A percentile compares a stretch with the other conserved stretches of the same genome.
Conservation (phyloP, 257 asterid species). For the Plantago major region DNA sequence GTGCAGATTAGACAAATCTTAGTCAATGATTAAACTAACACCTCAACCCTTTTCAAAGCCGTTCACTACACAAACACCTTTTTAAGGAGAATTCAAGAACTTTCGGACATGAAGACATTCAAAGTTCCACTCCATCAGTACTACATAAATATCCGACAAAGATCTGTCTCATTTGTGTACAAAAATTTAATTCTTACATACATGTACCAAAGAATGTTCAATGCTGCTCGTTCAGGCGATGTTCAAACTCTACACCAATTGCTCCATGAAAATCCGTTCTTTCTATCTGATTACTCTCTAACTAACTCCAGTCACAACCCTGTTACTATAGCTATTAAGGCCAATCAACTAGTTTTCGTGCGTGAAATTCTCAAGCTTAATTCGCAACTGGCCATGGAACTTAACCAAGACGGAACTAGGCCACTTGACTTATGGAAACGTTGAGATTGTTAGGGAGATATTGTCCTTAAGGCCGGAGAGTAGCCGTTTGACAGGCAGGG, state of each 20-base stretch:
- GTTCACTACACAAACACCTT: not conserved
- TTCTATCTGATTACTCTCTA: slow-evolving; percentile 7
- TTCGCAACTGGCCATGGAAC: slow-evolving; percentile 15
- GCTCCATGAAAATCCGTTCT: slow-evolving; percentile 14
- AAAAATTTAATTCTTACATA: too few relatives aligned
- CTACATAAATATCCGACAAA: not conserved
- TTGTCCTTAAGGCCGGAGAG: not conserved
- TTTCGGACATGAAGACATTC: not conserved
- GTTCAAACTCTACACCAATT: slow-evolving; percentile 7
- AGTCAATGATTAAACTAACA: too few relatives aligned
- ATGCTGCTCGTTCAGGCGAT: slow-evolving; percentile 15
- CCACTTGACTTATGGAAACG: slow-evolving; percentile 2
- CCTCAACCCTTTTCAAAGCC: not conserved
- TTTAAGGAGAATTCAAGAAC: too few relatives aligned
- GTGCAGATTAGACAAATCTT: too few relatives aligned
- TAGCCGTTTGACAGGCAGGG: not conserved
- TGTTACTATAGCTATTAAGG: slow-evolving; percentile 8
- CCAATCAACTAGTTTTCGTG: slow-evolving; percentile 7
- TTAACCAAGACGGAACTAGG: slow-evolving; percentile 1
- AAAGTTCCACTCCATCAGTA: not conserved
- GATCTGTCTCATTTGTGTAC: too few relatives aligned
- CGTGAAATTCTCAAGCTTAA: slow-evolving; percentile 9
- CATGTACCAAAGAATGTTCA: slow-evolving; percentile 11
- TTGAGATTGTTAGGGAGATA: not conserved
- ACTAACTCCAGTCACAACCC: slow-evolving; percentile 5